A percentile compares a stretch with the other conserved stretches of the same genome.
These are phyloP conservation scores for Colletotrichum falcatum DNA, from an alignment of 2,329 filamentous ascomycete species.

Conservation along the genomic window DNA sequence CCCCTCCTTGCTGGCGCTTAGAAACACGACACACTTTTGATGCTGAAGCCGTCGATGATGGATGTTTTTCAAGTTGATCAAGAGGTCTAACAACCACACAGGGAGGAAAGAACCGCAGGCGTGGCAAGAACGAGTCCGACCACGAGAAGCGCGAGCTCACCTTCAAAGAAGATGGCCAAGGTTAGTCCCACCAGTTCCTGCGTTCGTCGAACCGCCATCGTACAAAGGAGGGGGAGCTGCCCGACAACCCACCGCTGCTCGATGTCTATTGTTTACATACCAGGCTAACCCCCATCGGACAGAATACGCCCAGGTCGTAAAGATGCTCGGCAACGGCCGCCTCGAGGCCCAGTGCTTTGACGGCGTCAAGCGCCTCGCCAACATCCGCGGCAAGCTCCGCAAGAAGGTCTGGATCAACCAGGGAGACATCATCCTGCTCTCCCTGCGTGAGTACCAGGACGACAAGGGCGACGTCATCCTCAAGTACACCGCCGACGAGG, in stretches of 20 bases:
- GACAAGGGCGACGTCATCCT: constrained; percentile 97
- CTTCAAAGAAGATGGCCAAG: constrained; percentile 98
- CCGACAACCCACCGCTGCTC: background rate
- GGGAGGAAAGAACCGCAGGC: constrained; percentile 98
- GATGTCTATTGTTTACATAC: background rate
- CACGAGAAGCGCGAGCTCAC: constrained; percentile 98
- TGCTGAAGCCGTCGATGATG: constrained; percentile 26
- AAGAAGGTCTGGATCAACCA: constrained; percentile 99
- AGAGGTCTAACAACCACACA: constrained; percentile 54
- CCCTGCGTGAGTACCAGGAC: constrained; percentile 92
- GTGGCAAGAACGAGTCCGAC: constrained; percentile 99
- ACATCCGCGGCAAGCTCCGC: constrained; percentile 88
- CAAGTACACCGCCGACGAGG: constrained; percentile 97
- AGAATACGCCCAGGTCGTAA: constrained; percentile 94
- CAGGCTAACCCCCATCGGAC: constrained; percentile 12
- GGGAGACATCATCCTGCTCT: constrained; percentile 91
- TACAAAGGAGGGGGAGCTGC: background rate
- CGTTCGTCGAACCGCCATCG: background rate
- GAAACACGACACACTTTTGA: constrained; percentile 31
- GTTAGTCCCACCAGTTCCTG: constrained; percentile 52
- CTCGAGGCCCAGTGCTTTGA: constrained; percentile 96
- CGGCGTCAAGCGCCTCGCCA: constrained; percentile 81
- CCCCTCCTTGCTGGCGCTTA: constrained; percentile 33
- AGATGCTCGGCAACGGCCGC: constrained; percentile 96
- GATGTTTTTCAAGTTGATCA: background rate